Evolutionary conservation across 2,329 filamentous ascomycete genomes (phyloP), one percentile per base, ranked within the genome.

Genomic region (Calonectria hawksworthii): DNA sequence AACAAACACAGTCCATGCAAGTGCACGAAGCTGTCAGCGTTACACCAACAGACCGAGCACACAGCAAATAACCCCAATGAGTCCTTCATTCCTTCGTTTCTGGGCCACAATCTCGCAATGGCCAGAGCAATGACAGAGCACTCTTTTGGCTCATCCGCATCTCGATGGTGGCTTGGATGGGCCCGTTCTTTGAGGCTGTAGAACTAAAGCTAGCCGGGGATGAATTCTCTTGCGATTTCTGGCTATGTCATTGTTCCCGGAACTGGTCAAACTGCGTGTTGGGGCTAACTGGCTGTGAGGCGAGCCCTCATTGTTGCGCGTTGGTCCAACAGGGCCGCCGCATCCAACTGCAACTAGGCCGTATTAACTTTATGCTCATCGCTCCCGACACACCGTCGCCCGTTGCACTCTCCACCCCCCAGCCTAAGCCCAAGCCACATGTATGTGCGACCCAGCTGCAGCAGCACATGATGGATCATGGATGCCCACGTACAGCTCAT

Each of bases 401-500:
- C n/a, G 41, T 21, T 63, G 34, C n/a, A 47, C 26, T 38, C 38
- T 38, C 41, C 18, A 54, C 16, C 32, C 21, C 66, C 26, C 34
- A 38, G 21, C 61, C 34, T 9, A 14, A 38, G 52, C 52, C 51
- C 41, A 67, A 63, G 68, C 68, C 72, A 67, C 68, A 63, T 54
- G 69, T 52, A 63, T 56, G 61, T 56, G 54, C 61, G 38, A 65
- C 71, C 50, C 56, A 59, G 65, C 26, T 59, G 44, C 65, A 71
- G 67, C 70, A 68, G 66, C 68, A 70, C 56, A 72, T 65, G 70
- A 68, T 72, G 61, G 68, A 66, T 59, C 41, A 69, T 63, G 56
- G 56, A 63, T 63, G 63, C 72, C 65, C 71, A 44, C 72, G 63
- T 59, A 64, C 75, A 63, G 56, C 34, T 63, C 56, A 70, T 64